Percentiles rank a stretch among this genome's conserved stretches.
These are phyloP conservation scores for Dipodascopsis uninucleata DNA, from an alignment of 805 yeast species.

Conservation along the genomic window DNA sequence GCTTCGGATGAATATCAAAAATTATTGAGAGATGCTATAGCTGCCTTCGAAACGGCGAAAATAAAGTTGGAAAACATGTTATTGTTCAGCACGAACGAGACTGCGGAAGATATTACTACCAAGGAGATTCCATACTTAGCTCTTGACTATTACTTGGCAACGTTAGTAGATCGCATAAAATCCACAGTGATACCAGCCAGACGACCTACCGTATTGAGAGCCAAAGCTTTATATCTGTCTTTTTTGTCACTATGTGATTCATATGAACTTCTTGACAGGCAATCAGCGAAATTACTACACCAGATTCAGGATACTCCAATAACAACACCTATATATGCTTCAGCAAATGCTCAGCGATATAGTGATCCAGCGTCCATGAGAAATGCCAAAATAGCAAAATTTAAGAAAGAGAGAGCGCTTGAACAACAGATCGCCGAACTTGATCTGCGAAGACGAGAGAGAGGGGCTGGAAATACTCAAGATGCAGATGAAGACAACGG, in stretches of 20 bases:
- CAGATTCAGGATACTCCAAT: conserved; percentile 12
- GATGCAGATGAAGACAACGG: conserved; percentile 35
- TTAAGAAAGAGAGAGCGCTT: conserved; percentile 56
- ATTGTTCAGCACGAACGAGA: conserved; percentile 70
- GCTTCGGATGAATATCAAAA: conserved; percentile 14
- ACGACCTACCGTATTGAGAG: conserved; percentile 13
- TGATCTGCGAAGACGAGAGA: conserved; percentile 2
- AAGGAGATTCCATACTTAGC: conserved; percentile 50
- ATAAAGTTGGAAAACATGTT: conserved; percentile 40
- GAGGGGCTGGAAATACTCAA: background rate
- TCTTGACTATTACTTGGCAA: conserved; percentile 58
- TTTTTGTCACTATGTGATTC: conserved; percentile 21
- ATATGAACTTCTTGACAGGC: conserved; percentile 10
- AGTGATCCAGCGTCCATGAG: conserved; percentile 47
- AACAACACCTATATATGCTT: conserved; percentile 12
- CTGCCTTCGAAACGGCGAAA: conserved; percentile 7
- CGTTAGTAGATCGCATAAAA: conserved; percentile 34
- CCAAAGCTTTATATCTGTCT: conserved; percentile 13
- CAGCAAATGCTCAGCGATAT: conserved; percentile 4
- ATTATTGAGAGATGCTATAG: conserved; percentile 6
- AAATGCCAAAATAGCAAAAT: conserved; percentile 68
- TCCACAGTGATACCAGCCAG: conserved; percentile 9
- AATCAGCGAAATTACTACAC: conserved; percentile 6
- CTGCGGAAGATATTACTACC: conserved; percentile 64
- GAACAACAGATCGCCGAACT: conserved; percentile 44